Base-by-base conservation (phyloP, 257 asterid genomes). In the Scutellaria galericulata region DNA sequence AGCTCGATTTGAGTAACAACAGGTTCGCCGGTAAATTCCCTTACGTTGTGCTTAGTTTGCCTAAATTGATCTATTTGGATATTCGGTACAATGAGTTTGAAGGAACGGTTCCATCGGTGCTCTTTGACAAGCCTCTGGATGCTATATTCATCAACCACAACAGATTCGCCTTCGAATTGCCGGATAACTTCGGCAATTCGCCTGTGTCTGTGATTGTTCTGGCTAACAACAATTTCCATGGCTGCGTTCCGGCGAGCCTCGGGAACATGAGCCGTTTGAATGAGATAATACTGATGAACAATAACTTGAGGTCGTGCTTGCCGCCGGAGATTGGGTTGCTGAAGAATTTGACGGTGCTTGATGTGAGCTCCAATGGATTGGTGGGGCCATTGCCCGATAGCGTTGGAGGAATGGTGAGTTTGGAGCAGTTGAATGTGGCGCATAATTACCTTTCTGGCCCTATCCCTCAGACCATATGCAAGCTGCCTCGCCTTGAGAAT, bases 21-120 rank as follows among this genome's bases (percentile, higher is more conserved):
- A 83, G 96, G 66, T 91, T 91, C 59, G 96, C 93, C 1, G 97
- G 97, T 2, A 91, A 86, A 75, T 91, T 91, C 50, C 97, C 97
- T 72, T 77, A 83, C n/a, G 97, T 91, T 39, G 96, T 91, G 2
- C 78, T 91, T 7, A 77, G 89, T 22, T 77, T 91, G 66, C 97
- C 89, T 1, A 80, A 82, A 67, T 73, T 91, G 73, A 81, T 84
- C 0, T 91, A 76, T 59, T 52, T 91, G 61, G 97, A 91, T 64
- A 86, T 91, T 3, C 86, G 97, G 65, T 87, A 64, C 77, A 89
- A 91, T 56, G 97, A 91, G 69, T 91, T 91, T 39, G 97, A 91
- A 83, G 97, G 97, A 1, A 83, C 86, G 12, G 96, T 91, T 7
- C 97, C 96, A 2, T 70, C 85, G 0, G 76, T 85, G 39, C 87